phyloP scores from a whole-genome alignment of 1,139 yeast species.

The Protomyces inouyei region DNA sequence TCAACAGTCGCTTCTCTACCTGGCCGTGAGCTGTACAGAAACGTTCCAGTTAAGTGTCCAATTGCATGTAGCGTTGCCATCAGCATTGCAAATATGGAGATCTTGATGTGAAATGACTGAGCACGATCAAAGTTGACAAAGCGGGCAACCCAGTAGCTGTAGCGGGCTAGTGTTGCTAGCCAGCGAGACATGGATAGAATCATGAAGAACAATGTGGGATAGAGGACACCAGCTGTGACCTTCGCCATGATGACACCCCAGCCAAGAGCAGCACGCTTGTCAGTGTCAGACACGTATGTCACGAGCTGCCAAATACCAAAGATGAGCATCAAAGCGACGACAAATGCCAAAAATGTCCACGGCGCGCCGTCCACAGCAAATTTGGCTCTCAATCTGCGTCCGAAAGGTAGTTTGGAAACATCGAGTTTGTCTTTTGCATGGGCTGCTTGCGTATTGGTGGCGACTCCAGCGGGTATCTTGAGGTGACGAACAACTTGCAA shows the following conservation, averaged over 20 bases:
- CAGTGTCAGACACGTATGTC: not conserved
- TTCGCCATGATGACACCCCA: slow-evolving; percentile 16
- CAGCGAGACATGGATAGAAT: slow-evolving; percentile 7
- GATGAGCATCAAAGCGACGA: not conserved
- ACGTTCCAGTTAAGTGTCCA: slow-evolving; percentile 12
- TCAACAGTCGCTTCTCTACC: not conserved
- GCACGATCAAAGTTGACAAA: slow-evolving; percentile 14
- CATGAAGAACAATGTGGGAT: slow-evolving; percentile 9
- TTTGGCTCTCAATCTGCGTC: slow-evolving; percentile 8
- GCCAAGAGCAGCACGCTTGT: slow-evolving; percentile 3
- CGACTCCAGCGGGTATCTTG: not conserved
- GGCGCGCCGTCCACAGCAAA: slow-evolving; percentile 12
- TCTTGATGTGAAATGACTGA: slow-evolving; percentile 8
- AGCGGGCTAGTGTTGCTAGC: slow-evolving; percentile 3
- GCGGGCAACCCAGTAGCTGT: not conserved
- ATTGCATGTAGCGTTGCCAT: not conserved
- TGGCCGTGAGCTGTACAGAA: not conserved
- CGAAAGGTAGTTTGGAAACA: not conserved
- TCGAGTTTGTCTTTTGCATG: slow-evolving; percentile 1
- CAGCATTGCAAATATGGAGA: slow-evolving; percentile 4
- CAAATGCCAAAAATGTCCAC: slow-evolving; percentile 5
- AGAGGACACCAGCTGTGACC: slow-evolving; percentile 10
- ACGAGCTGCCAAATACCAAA: slow-evolving; percentile 6
- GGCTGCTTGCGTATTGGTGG: not conserved
- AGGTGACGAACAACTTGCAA: not conserved